Percentiles rank a stretch among this genome's conserved stretches.
Evolutionary conservation across 2,329 filamentous ascomycete species (phyloP).

Genomic region (Plectosphaerella cucumerina): DNA sequence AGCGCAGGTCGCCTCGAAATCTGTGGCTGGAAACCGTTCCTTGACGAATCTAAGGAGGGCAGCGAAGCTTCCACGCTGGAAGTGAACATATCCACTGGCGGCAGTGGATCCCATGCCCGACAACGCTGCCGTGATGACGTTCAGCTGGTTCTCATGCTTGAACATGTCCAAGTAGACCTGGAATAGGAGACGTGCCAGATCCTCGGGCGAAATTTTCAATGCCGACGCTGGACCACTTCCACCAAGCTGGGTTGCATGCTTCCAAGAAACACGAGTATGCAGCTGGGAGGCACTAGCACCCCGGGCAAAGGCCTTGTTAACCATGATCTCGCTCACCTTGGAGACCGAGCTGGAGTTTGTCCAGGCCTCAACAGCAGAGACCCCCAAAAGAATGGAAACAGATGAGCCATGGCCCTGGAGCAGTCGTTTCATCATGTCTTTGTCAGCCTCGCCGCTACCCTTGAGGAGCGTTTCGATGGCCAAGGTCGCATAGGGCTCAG

Average conservation of each 20-base stretch:
- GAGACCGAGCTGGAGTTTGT: conserved; percentile 41
- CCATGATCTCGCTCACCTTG: conserved; percentile 32
- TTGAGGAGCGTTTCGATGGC: conserved; percentile 26
- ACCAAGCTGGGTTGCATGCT: conserved; percentile 26
- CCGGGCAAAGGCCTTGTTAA: conserved; percentile 13
- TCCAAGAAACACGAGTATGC: conserved; percentile 30
- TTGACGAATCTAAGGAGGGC: conserved; percentile 32
- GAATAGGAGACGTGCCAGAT: conserved; percentile 34
- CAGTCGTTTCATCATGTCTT: conserved; percentile 30
- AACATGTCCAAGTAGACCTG: conserved; percentile 43
- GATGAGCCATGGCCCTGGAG: conserved; percentile 43
- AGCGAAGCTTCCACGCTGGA: conserved; percentile 34
- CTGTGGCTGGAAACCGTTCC: conserved; percentile 23
- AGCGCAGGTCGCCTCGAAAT: conserved; percentile 26
- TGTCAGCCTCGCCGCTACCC: conserved; percentile 16
- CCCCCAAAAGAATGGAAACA: conserved; percentile 44
- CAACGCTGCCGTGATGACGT: conserved; percentile 4
- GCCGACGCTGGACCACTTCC: conserved; percentile 15
- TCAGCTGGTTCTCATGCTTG: conserved; percentile 26
- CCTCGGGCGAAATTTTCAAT: conserved; percentile 24
- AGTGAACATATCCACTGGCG: conserved; percentile 12
- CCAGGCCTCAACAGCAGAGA: conserved; percentile 45
- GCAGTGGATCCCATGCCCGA: conserved; percentile 3
- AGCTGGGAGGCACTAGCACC: conserved; percentile 11
- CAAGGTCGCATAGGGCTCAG: conserved; percentile 38